Evolutionary conservation across 1,284 basidiomycete species (phyloP).

Genomic region (Microbotryomycetes sp.): DNA sequence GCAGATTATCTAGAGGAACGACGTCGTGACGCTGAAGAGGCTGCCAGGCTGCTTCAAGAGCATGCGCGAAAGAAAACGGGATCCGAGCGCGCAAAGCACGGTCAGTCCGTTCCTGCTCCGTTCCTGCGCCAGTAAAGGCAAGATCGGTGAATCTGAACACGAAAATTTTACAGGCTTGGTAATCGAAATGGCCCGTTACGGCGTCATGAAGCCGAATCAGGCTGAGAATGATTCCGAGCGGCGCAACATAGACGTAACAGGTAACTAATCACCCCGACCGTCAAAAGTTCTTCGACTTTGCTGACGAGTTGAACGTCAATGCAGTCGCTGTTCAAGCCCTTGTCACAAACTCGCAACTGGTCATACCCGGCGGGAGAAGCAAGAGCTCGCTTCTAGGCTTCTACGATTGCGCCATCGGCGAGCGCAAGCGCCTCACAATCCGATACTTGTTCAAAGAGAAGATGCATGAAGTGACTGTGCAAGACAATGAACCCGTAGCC

Average conservation of each 20-base stretch:
- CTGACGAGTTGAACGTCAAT: no score
- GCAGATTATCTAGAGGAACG: slow-evolving; percentile 55
- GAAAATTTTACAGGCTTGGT: slow-evolving; percentile 62
- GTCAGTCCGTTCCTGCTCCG: slow-evolving; percentile 29
- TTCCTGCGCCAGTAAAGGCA: no score
- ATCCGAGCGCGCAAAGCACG: slow-evolving; percentile 42
- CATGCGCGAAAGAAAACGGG: slow-evolving; percentile 42
- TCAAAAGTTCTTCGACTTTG: no score
- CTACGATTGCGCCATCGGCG: slow-evolving; percentile 50
- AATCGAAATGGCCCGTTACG: slow-evolving; percentile 64
- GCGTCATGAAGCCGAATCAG: slow-evolving; percentile 36
- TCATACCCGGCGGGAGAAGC: slow-evolving; percentile 62
- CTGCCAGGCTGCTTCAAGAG: slow-evolving; percentile 44
- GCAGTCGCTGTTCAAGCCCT: slow-evolving; percentile 73
- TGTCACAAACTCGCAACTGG: slow-evolving; percentile 65
- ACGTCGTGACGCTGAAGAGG: slow-evolving; percentile 54
- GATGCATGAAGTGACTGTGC: slow-evolving; percentile 66
- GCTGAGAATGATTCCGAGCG: slow-evolving; percentile 5
- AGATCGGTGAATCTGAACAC: slow-evolving; percentile 1
- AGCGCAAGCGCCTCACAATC: slow-evolving; percentile 59
- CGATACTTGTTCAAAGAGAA: slow-evolving; percentile 68
- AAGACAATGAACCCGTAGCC: slow-evolving; percentile 61
- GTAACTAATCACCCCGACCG: no score
- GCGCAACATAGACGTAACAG: slow-evolving; percentile 24
- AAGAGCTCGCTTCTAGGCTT: slow-evolving; percentile 42